These are phyloP conservation scores for Pythium periplocum DNA, from an alignment of 352 stramenopile genomes.

Conservation along the genomic window DNA sequence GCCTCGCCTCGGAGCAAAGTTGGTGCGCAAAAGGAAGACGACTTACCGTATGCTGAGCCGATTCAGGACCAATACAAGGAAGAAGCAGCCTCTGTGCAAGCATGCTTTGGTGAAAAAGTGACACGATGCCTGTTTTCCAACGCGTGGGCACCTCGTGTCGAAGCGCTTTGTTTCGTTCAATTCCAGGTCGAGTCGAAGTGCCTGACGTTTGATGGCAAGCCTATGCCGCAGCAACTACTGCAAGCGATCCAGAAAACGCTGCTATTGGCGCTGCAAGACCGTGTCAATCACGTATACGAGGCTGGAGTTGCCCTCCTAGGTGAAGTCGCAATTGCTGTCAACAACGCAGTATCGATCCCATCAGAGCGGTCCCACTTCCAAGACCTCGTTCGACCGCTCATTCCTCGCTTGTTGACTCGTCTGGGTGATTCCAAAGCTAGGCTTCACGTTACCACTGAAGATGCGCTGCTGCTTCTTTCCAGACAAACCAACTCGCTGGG, in stretches of 20 bases:
- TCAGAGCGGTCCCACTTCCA: constrained; percentile 16
- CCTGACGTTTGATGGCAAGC: constrained; percentile 33
- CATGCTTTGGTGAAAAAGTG: constrained; percentile 68
- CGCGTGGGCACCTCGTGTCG: constrained; percentile 73
- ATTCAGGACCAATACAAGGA: constrained; percentile 60
- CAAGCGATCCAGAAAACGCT: constrained; percentile 51
- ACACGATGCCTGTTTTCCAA: constrained; percentile 75
- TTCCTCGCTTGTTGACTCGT: constrained; percentile 65
- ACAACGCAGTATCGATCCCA: constrained; percentile 16
- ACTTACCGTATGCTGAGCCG: constrained; percentile 74
- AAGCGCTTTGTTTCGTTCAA: constrained; percentile 74
- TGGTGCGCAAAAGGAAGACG: constrained; percentile 56
- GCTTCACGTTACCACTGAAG: constrained; percentile 65
- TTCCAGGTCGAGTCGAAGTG: constrained; percentile 51
- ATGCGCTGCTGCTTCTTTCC: constrained; percentile 64
- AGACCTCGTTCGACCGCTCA: constrained; percentile 56
- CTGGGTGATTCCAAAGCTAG: constrained; percentile 71
- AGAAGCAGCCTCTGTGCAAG: constrained; percentile 30
- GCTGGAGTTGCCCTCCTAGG: constrained; percentile 61
- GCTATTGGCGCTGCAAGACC: constrained; percentile 56
- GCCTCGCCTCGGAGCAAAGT: constrained; percentile 36
- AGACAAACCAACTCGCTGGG: constrained; percentile 55
- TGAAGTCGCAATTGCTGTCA: constrained; percentile 64
- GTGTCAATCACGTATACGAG: constrained; percentile 77
- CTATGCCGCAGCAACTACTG: constrained; percentile 12